A percentile compares a stretch with the other conserved stretches of the same genome.
phyloP scores from a whole-genome alignment of 2,329 filamentous ascomycete species.

The Beauveria bassiana region DNA sequence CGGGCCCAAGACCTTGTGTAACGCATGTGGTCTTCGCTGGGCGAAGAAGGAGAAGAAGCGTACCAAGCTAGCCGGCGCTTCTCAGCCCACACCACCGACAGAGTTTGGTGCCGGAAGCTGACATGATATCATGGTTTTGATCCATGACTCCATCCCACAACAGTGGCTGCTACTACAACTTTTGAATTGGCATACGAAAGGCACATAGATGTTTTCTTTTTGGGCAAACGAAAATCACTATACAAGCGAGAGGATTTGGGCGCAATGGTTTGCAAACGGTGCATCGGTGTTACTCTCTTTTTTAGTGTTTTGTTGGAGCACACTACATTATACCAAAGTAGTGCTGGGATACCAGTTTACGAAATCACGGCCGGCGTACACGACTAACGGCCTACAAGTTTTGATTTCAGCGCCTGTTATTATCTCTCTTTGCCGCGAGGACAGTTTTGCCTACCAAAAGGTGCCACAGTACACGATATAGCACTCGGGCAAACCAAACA shows the following conservation, averaged over 20 bases:
- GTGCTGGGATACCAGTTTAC: neutral
- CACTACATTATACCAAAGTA: conserved; percentile 18
- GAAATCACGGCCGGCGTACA: conserved; percentile 1
- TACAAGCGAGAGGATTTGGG: conserved; percentile 1
- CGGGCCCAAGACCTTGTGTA: conserved; percentile 90
- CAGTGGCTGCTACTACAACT: neutral
- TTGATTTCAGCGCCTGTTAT: neutral
- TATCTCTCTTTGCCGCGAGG: neutral
- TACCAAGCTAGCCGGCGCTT: conserved; percentile 16
- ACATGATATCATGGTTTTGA: conserved; percentile 1
- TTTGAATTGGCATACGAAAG: neutral
- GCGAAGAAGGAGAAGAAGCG: conserved; percentile 76
- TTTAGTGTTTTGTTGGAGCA: conserved; percentile 8
- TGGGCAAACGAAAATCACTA: neutral
- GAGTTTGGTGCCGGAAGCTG: conserved; percentile 18
- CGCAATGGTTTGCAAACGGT: neutral
- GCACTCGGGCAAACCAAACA: neutral
- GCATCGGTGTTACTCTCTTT: neutral
- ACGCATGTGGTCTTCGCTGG: conserved; percentile 78
- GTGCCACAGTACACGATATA: conserved; percentile 2
- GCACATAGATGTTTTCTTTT: neutral
- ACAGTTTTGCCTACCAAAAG: neutral
- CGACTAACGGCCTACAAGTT: neutral
- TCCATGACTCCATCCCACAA: neutral
- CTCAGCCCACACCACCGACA: conserved; percentile 15